Evolutionary conservation across 495 filamentous ascomycete genomes (phyloP).

Genomic region (Penicillium simplicissimum): DNA sequence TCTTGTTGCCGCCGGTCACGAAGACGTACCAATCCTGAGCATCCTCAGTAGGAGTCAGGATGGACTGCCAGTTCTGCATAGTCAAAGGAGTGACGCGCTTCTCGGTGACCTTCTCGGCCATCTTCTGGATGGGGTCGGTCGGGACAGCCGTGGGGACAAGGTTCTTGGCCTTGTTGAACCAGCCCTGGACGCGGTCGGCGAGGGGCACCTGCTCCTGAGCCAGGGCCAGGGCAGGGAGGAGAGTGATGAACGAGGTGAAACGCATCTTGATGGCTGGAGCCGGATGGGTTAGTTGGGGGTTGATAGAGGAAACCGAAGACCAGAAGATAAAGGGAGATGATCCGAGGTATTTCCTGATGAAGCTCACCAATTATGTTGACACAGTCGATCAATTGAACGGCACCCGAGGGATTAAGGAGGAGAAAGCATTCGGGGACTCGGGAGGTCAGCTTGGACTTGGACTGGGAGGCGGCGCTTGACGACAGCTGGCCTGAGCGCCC

Average conservation of each 20-base stretch:
- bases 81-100: conserved; percentile 63
- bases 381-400: conserved; percentile 13
- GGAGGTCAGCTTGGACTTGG: conserved; percentile 1
- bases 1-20: conserved; percentile 83
- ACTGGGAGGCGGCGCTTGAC: conserved; percentile 3
- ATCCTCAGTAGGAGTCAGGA: conserved; percentile 62
- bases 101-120: conserved; percentile 54
- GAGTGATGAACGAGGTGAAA: conserved; percentile 59
- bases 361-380: conserved; percentile 12
- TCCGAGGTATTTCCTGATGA: not conserved
- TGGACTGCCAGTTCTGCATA: conserved; percentile 68
- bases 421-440: conserved; percentile 2
- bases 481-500: conserved; percentile 33
- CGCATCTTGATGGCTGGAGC: conserved; percentile 60
- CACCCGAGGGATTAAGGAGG: conserved; percentile 15
- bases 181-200: conserved; percentile 65
- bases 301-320: conserved; percentile 2
- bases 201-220: conserved; percentile 76
- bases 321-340: conserved; percentile 4
- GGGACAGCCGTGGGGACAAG: conserved; percentile 58
- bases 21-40: conserved; percentile 81
- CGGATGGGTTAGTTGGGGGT: conserved; percentile 21
- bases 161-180: conserved; percentile 60
- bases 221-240: conserved; percentile 69
- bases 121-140: conserved; percentile 50